Conservation (phyloP, 192 early-diverging fungal genomes). For the Haplosporangium gracile region DNA sequence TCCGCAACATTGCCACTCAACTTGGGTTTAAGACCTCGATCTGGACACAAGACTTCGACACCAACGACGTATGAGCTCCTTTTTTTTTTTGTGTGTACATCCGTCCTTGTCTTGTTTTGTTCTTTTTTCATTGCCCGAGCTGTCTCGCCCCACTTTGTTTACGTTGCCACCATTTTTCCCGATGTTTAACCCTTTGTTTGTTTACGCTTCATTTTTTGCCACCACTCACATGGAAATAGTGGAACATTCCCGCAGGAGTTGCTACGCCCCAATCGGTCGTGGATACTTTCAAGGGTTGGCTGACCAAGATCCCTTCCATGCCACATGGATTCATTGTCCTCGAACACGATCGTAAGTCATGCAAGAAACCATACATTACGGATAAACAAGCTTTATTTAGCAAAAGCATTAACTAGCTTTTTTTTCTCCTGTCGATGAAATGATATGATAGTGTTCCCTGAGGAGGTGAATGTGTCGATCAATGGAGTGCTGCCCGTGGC, state of each 20-base stretch:
- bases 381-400: neutral
- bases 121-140: no score
- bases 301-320: slow-evolving; percentile 51
- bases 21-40: slow-evolving; percentile 60
- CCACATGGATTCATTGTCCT: slow-evolving; percentile 61
- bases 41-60: slow-evolving; percentile 57
- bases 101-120: no score
- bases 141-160: neutral
- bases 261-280: slow-evolving; percentile 39
- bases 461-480: slow-evolving; percentile 62
- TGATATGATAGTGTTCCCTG: slow-evolving; percentile 33
- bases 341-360: slow-evolving; percentile 62
- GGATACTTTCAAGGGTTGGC: slow-evolving; percentile 54
- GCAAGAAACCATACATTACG: neutral
- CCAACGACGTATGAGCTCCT: slow-evolving; percentile 36
- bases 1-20: slow-evolving; percentile 66
- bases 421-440: neutral
- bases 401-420: neutral
- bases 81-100: neutral
- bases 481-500: slow-evolving; percentile 34
- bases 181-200: neutral
- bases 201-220: neutral
- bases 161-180: neutral
- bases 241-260: slow-evolving; percentile 28
- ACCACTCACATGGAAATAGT: neutral